Conservation (phyloP, 1,139 yeast genomes). For the Suhomyces choctaworum region DNA sequence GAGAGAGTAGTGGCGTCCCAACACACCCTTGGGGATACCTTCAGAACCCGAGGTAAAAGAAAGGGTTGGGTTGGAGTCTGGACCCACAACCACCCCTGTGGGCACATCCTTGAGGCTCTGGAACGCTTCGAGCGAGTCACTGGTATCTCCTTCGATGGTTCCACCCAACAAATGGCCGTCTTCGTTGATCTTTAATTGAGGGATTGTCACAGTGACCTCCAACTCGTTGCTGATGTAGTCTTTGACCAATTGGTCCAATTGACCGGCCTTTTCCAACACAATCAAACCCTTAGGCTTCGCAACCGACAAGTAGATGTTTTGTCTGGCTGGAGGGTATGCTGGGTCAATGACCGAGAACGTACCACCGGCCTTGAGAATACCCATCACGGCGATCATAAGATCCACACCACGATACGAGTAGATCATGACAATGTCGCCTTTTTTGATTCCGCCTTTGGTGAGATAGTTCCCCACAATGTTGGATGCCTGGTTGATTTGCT, state of each 20-base stretch:
- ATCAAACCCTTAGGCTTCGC: slow-evolving; percentile 91
- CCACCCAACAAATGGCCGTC: slow-evolving; percentile 79
- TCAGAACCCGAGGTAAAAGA: slow-evolving; percentile 98
- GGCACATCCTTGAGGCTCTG: slow-evolving; percentile 50
- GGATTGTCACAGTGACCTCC: slow-evolving; percentile 69
- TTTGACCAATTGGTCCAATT: slow-evolving; percentile 70
- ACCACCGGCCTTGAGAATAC: slow-evolving; percentile 97
- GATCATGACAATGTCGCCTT: slow-evolving; percentile 96
- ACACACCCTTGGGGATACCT: slow-evolving; percentile 97
- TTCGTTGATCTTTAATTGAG: slow-evolving; percentile 72
- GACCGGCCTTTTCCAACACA: slow-evolving; percentile 88
- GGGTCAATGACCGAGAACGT: slow-evolving; percentile 98
- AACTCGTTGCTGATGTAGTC: slow-evolving; percentile 73
- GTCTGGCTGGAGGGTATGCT: slow-evolving; percentile 98
- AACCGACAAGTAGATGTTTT: slow-evolving; percentile 85
- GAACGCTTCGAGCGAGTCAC: slow-evolving; percentile 55
- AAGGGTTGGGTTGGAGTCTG: slow-evolving; percentile 94
- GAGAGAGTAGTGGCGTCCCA: slow-evolving; percentile 94
- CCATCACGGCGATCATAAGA: slow-evolving; percentile 94
- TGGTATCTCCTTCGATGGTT: slow-evolving; percentile 20
- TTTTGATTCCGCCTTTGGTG: slow-evolving; percentile 73
- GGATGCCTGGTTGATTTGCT: slow-evolving; percentile 90
- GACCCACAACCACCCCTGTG: slow-evolving; percentile 94
- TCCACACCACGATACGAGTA: slow-evolving; percentile 98
- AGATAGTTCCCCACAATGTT: slow-evolving; percentile 90